Percentiles rank a stretch among this genome's conserved stretches.
phyloP scores from a whole-genome alignment of 805 yeast species.

The Scheffersomyces spartinae region DNA sequence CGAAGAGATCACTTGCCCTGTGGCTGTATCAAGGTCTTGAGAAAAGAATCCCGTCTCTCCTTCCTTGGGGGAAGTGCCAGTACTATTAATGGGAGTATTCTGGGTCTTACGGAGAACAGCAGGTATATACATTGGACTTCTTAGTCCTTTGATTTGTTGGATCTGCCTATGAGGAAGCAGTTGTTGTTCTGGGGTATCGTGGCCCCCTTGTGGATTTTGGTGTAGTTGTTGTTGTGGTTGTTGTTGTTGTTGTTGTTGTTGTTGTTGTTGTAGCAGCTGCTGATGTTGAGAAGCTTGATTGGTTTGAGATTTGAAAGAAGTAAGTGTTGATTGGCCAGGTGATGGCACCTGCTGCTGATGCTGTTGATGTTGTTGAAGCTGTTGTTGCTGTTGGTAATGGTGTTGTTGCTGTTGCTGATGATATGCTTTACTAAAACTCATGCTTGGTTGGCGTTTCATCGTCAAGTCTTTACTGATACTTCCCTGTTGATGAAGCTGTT shows the following conservation, averaged over 20 bases:
- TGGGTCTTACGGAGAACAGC: slow-evolving; percentile 59
- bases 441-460: no score
- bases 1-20: no score
- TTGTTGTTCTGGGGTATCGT: no score
- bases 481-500: slow-evolving; percentile 1
- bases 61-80: slow-evolving; percentile 7
- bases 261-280: no score
- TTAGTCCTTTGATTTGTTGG: slow-evolving; percentile 68
- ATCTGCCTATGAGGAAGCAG: slow-evolving; percentile 24
- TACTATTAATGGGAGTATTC: slow-evolving; percentile 11
- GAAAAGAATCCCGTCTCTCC: slow-evolving; percentile 4
- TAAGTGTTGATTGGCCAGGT: no score
- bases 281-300: no score
- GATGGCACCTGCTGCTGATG: slow-evolving; percentile 1
- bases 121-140: slow-evolving; percentile 82
- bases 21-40: no score
- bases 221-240: slow-evolving; percentile 4
- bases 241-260: no score
- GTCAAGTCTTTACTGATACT: no score
- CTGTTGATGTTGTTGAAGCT: slow-evolving; percentile 2
- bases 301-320: no score
- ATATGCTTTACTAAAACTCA: no score
- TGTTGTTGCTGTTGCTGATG: no score
- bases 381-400: slow-evolving; percentile 1
- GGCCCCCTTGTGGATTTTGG: slow-evolving; percentile 11